A percentile compares a stretch with the other conserved stretches of the same genome.
Conservation (phyloP, 176 grass and related monocot genomes). For the Triticum timopheevii region DNA sequence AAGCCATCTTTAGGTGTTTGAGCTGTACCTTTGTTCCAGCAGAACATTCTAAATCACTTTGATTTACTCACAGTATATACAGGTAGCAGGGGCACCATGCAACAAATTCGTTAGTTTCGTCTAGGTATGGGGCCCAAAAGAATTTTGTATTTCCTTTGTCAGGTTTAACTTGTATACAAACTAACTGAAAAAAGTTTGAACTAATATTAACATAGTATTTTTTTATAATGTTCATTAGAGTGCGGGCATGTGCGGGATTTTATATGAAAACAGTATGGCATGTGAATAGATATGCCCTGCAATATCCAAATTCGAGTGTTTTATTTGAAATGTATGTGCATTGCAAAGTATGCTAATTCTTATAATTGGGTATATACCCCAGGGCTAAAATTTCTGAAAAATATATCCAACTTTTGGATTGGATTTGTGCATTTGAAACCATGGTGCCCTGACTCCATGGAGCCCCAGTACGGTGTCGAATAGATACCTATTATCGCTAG, state of each 20-base stretch:
- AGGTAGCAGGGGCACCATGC: neutral
- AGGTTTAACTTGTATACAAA: neutral
- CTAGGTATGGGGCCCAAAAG: neutral
- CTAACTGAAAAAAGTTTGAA: neutral
- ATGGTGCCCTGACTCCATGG: neutral
- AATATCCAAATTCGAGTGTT: neutral
- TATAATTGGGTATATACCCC: neutral
- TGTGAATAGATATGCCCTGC: neutral
- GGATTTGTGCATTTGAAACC: neutral
- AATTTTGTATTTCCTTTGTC: neutral
- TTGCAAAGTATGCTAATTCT: neutral
- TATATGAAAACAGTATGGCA: neutral
- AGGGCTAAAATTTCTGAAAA: neutral
- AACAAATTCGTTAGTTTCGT: neutral
- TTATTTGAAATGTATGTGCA: neutral
- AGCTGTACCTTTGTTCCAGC: neutral
- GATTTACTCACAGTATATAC: neutral
- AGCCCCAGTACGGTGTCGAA: neutral
- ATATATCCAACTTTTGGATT: neutral
- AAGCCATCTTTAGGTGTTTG: neutral
- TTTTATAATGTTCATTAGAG: neutral
- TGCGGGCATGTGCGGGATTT: neutral
- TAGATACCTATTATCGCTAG: neutral
- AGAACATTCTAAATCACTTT: neutral
- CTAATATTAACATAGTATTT: neutral